Base-by-base conservation (phyloP, 2,329 filamentous ascomycete species). In the Colletotrichum sp. region DNA sequence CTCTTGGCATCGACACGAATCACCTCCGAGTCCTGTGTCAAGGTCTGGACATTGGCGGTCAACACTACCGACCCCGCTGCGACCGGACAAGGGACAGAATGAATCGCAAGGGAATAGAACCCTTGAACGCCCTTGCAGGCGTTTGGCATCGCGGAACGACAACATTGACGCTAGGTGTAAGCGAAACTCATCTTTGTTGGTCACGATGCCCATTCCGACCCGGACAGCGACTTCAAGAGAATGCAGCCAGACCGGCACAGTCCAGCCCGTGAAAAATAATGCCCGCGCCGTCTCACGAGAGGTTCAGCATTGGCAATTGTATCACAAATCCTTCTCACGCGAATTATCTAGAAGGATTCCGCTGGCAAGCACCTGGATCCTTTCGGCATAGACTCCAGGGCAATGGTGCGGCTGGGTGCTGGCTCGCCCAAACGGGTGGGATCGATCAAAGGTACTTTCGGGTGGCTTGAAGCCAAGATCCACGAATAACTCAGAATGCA, bases 1-100 rank as follows among this genome's bases (percentile, higher is more conserved):
- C 55, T 61, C 48, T 64, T 79, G 39, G 70, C 78, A 22, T 48
- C 74, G 12, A 66, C 74, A 5, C 68, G 71, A 11, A 72, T 79
- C 52, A 79, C 75, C 7, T 2, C 34, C 2, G 78, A 79, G 19
- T 74, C 73, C 15, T 61, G 70, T 30, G 27, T 79, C 57, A 77
- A 74, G 30, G 67, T 79, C 22, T 79, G 78, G 78, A 74, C 66
- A 2, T 36, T 71, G 64, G 64, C 52, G 3, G 11, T 60, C 16
- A 30, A 12, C 15, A 27, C 28, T 9, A 11, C n/a, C 28, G 27
- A n/a, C 4, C 44, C 30, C 9, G 32, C 16, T 15, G n/a, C 36
- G 15, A 15, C 16, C 30, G 55, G 15, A 7, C 13, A 22, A 1
- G n/a, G 13, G n/a, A n/a, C 30, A 25, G 16, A 55, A 9, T 72